These are phyloP conservation scores for Sclerotinia glacialis DNA, from an alignment of 2,329 filamentous ascomycete species.

Conservation along the genomic window DNA sequence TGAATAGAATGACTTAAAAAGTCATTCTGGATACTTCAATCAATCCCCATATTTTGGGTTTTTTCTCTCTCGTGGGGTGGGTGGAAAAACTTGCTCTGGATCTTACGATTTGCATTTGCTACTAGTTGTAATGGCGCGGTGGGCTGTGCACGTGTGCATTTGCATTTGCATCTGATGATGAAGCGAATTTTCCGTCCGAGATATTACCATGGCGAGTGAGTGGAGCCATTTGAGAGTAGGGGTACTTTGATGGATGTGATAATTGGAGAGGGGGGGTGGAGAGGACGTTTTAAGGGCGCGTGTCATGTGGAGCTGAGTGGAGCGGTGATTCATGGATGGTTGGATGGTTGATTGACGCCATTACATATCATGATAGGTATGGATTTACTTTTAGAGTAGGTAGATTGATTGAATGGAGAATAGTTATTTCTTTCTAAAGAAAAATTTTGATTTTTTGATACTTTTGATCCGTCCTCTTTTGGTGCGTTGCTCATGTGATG, in stretches of 20 bases:
- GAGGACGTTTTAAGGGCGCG: neutral
- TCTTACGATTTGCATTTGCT: slow-evolving; percentile 4
- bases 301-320: slow-evolving; percentile 5
- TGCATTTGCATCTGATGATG: slow-evolving; percentile 3
- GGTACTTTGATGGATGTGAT: neutral
- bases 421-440: neutral
- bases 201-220: neutral
- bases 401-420: neutral
- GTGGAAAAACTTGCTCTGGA: neutral
- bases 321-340: neutral
- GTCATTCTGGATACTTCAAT: slow-evolving; percentile 17
- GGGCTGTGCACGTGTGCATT: slow-evolving; percentile 9
- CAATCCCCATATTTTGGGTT: neutral
- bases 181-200: slow-evolving; percentile 8
- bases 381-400: slow-evolving; percentile 5
- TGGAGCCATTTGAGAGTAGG: neutral
- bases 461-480: no score
- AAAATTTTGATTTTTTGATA: neutral
- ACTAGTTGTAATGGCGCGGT: slow-evolving; percentile 3
- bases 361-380: neutral
- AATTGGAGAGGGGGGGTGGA: slow-evolving; percentile 12
- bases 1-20: slow-evolving; percentile 3
- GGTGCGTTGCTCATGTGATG: no score
- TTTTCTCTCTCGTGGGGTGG: neutral
- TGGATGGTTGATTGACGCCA: neutral